Evolutionary conservation across 2,329 filamentous ascomycete species (phyloP), one percentile per base, ranked within the genome.

Genomic region (Aspergillus hortae): DNA sequence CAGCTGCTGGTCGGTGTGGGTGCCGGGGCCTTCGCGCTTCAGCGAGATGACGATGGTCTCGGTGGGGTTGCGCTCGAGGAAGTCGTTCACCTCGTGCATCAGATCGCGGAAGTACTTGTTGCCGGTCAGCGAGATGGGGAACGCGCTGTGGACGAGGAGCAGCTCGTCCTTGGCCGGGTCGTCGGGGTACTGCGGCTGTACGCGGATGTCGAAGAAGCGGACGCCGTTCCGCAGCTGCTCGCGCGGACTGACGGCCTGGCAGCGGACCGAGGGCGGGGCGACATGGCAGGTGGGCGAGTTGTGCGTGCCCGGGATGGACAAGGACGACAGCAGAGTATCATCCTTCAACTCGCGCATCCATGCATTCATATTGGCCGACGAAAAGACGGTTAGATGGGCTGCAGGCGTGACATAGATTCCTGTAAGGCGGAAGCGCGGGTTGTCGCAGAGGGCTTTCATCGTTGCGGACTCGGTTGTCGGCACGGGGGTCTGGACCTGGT

Each of bases 281-380:
- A 83, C 81, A 76, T 95, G 81, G 74, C 83, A 87, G 9, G 92
- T 95, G 6, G 94, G 90, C 15, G 89, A 90, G 74, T 99, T 97
- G 77, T 99, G 94, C 0, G 94, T 96, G 57, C 94, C 94, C 14
- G 94, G 94, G 56, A 97, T 94, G 46, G 88, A 94, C 46, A 99
- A 83, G 2, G 87, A 81, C 1, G 89, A 88, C 4, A 97, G 77
- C 1, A 90, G 85, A 47, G 84, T 87, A 17, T 84, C 80, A 63
- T 92, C 83, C 54, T 80, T 77, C 40, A 97, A 79, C 55, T 85
- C 80, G 51, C 78, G 73, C 92, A 97, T 97, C 94, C 94, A 96
- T 48, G 78, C 74, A 56, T 84, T 68, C 46, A 92, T 80, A 49
- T 84, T 80, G 14, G 86, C 80, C 4, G 85, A 90, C 56, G 85